A percentile compares a stretch with the other conserved stretches of the same genome.
Conservation (phyloP, 495 filamentous ascomycete species). For the Lindgomyces ingoldianus region DNA sequence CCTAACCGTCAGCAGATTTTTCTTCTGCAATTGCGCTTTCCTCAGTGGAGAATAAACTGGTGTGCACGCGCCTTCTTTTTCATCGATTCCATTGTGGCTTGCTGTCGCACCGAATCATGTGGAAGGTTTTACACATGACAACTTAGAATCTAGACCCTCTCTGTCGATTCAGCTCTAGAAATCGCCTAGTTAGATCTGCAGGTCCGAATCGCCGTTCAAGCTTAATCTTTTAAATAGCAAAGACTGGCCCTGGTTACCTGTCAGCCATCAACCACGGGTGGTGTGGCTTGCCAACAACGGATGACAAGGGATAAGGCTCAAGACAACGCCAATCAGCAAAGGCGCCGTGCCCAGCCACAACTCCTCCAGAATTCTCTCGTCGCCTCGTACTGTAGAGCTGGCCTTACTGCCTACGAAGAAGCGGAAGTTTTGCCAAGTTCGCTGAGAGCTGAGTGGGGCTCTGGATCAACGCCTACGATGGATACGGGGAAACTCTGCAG, state of each 20-base stretch:
- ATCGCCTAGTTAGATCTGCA: not conserved
- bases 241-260: not conserved
- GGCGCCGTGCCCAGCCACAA: not conserved
- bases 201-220: not conserved
- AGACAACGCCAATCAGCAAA: conserved; percentile 8
- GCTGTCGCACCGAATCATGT: not conserved
- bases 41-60: too few relatives aligned
- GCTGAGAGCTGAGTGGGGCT: too few relatives aligned
- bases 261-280: not conserved
- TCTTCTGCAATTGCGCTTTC: too few relatives aligned
- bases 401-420: too few relatives aligned
- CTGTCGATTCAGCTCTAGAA: not conserved
- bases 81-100: too few relatives aligned
- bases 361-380: not conserved
- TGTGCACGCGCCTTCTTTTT: too few relatives aligned
- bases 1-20: too few relatives aligned
- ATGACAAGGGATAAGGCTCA: not conserved
- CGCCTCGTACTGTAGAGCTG: not conserved
- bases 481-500: not conserved
- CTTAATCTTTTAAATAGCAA: conserved; percentile 1
- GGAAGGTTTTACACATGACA: not conserved
- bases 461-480: too few relatives aligned
- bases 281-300: too few relatives aligned
- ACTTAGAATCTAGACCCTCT: not conserved
- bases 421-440: too few relatives aligned